phyloP scores from a whole-genome alignment of 345 rosid species.

The Rhodomyrtus tomentosa region DNA sequence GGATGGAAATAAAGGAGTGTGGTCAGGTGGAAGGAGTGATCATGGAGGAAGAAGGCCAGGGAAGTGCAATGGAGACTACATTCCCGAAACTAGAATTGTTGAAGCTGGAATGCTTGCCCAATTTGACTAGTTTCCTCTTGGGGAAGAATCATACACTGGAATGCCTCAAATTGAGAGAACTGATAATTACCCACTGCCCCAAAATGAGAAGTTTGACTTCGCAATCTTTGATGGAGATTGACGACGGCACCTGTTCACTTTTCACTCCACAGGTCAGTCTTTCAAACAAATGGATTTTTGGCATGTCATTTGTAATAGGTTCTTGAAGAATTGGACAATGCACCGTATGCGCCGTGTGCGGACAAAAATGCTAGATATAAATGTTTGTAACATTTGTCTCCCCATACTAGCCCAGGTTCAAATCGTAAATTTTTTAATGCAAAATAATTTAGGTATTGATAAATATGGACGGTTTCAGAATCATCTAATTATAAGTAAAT shows the following conservation, averaged over 20 bases:
- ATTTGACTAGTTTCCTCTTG: not conserved
- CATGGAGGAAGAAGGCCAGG: not conserved
- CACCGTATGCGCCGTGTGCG: not conserved
- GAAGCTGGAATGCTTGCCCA: fast-evolving
- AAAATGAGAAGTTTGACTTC: not conserved
- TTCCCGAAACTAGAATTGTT: fast-evolving
- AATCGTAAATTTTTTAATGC: too few relatives aligned
- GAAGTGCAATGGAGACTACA: not conserved
- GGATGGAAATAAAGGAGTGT: not conserved
- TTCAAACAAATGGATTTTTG: too few relatives aligned
- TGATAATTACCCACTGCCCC: fast-evolving
- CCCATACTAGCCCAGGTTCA: too few relatives aligned
- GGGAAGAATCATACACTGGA: not conserved
- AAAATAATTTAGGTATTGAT: too few relatives aligned
- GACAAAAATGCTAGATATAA: not conserved
- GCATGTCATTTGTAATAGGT: too few relatives aligned
- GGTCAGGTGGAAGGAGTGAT: not conserved
- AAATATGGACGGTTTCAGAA: too few relatives aligned
- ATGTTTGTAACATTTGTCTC: not conserved
- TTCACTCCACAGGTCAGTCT: not conserved
- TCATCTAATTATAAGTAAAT: too few relatives aligned
- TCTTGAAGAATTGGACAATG: too few relatives aligned
- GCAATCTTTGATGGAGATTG: fast-evolving
- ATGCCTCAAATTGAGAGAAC: fast-evolving
- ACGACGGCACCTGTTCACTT: not conserved